Evolutionary conservation across 176 grass and related monocot genomes (phyloP).

Genomic region (Secale cereale): DNA sequence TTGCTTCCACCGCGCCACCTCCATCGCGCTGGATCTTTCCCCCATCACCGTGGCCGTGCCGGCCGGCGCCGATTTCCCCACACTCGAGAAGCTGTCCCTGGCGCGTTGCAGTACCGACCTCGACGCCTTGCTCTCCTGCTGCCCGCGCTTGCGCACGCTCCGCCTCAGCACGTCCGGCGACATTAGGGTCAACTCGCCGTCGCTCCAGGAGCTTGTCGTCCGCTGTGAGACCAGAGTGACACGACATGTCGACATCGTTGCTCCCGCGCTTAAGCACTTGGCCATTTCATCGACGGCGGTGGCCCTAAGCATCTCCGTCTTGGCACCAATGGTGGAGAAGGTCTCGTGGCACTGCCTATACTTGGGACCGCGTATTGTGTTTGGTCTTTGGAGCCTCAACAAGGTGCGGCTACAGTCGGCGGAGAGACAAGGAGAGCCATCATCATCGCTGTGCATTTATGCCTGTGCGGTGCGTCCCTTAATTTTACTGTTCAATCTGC

Average conservation of each 20-base stretch:
- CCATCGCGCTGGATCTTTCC: background rate
- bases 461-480: background rate
- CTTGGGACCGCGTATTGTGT: background rate
- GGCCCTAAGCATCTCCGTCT: background rate
- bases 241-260: background rate
- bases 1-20: background rate
- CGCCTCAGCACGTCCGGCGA: background rate
- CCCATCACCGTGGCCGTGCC: background rate
- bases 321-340: background rate
- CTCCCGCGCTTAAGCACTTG: background rate
- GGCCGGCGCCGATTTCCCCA: background rate
- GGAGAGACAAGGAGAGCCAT: background rate
- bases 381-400: background rate
- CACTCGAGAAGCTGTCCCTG: background rate
- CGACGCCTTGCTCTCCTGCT: background rate
- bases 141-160: background rate
- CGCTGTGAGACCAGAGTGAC: background rate
- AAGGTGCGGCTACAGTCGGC: background rate
- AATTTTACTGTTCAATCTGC: no score
- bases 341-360: background rate
- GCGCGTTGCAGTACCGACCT: background rate
- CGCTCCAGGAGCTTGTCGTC: background rate
- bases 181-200: background rate
- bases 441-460: background rate
- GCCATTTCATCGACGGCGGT: background rate